These are phyloP conservation scores for Podospora anserina DNA, from an alignment of 495 filamentous ascomycete genomes.

Conservation along the genomic window DNA sequence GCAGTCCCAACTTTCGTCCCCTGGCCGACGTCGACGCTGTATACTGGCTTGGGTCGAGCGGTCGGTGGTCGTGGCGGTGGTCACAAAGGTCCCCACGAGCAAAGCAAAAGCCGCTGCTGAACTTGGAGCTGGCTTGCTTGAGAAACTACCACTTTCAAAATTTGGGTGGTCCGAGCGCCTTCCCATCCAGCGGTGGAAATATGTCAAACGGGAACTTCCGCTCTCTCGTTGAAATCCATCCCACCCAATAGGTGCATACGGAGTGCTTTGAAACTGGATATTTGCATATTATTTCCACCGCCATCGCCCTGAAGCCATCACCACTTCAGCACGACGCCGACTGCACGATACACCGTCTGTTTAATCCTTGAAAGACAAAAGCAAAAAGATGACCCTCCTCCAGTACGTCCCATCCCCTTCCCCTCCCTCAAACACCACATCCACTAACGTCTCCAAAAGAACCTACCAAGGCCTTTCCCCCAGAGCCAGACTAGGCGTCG, in stretches of 20 bases:
- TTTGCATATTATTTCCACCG: background rate
- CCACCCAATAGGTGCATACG: background rate
- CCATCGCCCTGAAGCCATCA: background rate
- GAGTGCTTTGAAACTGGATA: background rate
- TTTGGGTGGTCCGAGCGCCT: slow-evolving; percentile 33
- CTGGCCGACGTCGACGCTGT: background rate
- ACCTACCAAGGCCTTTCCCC: slow-evolving; percentile 40
- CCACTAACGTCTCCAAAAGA: slow-evolving; percentile 9
- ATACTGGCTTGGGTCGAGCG: no score
- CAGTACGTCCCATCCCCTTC: background rate
- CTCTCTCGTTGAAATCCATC: background rate
- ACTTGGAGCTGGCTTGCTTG: background rate
- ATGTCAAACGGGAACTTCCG: background rate
- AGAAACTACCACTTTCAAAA: slow-evolving; percentile 22
- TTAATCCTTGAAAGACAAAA: background rate
- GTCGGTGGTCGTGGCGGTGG: background rate
- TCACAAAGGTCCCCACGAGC: background rate
- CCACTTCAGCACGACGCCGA: background rate
- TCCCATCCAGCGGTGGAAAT: background rate
- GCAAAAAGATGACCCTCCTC: background rate
- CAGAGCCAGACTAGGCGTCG: slow-evolving; percentile 37
- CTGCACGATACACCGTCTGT: no score
- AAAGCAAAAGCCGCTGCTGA: background rate
- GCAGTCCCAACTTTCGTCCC: background rate
- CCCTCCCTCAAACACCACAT: background rate